Evolutionary conservation across 768 basidiomycete species (phyloP), one percentile per base, ranked within the genome.

Genomic region (Termitomyces sp.): DNA sequence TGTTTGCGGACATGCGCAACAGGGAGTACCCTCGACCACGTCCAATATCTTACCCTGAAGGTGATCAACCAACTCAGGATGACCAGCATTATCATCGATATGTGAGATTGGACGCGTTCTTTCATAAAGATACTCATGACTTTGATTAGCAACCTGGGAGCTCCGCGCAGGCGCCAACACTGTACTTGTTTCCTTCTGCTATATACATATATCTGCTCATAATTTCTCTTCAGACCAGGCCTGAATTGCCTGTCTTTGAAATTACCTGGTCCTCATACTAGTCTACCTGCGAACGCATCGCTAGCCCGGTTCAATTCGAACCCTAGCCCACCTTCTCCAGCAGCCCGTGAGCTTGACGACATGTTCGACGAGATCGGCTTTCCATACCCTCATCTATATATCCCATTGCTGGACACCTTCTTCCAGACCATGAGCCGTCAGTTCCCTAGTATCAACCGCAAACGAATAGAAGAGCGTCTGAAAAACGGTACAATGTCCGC

Each of bases 401-500:
- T 49, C 24, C 61, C 61, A 20, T 52, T 62, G 18, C 55, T 62
- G 52, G 58, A 62, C 28, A 59, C 52, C 18, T 62, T 62, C 33
- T 62, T 62, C 35, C 55, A 36, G 11, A 62, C 58, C 11, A 53
- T 59, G 58, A 59, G 58, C 52, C 51, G 61, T 40, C 58, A 59
- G 33, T 62, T 62, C 18, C 61, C 61, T 13, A 62, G 61, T 51
- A 56, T 62, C 14, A 57, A 48, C 35, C 58, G 61, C 7, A 52
- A 57, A 57, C 45, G 61, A 28, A 62, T 62, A 48, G 61, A 62
- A 48, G 58, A 62, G 13, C 58, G 58, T 24, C 47, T 62, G 1
- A 46, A 56, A 52, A 56, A 52, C 26, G 58, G 58, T 24, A 62
- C 61, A 18, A 62, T 62, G 61, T 62, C 61, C 54, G 58, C 58